Base-by-base conservation (phyloP, 768 basidiomycete genomes). In the Crucibulum laeve region DNA sequence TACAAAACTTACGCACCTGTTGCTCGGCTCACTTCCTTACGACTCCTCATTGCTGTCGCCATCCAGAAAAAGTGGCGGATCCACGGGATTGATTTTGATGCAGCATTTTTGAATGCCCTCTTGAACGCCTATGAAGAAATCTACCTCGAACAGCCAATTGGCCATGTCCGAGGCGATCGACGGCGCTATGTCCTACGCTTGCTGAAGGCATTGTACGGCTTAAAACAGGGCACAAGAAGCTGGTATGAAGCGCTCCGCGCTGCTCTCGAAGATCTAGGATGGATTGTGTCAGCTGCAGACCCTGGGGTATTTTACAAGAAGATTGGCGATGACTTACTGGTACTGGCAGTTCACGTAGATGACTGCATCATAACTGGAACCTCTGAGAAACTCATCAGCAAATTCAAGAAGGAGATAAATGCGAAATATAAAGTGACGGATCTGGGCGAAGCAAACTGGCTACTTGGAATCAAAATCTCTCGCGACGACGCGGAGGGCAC, bases 401-500 rank as follows among this genome's bases (percentile, higher is more conserved):
- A n/a, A n/a, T n/a, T n/a, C n/a, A n/a, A n/a, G n/a, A n/a, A n/a
- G n/a, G n/a, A n/a, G n/a, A n/a, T n/a, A n/a, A n/a, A n/a, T n/a
- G n/a, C n/a, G n/a, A n/a, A n/a, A n/a, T n/a, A n/a, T n/a, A n/a
- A n/a, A n/a, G n/a, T n/a, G n/a, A n/a, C n/a, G n/a, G n/a, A 13
- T 24, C 47, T 49, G 3, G 44, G 47, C 14, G 32, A 45, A 13
- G 38, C 43, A 10, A 30, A 53, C 22, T 53, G 52, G 52, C 43
- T 53, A 4, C 43, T 53, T 6, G 46, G 52, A 4, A 53, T 53
- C 35, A 35, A 47, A 30, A 36, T 53, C 18, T 30, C 10, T 25
- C 19, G 34, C 4, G 32, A 42, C n/a, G 23, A 45, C 23, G 52
- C 19, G 5, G 17, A 18, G 4, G 24, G 49, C 68, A 73, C 48